phyloP scores from a whole-genome alignment of 2,329 filamentous ascomycete species.

The Fusarium graminum region DNA sequence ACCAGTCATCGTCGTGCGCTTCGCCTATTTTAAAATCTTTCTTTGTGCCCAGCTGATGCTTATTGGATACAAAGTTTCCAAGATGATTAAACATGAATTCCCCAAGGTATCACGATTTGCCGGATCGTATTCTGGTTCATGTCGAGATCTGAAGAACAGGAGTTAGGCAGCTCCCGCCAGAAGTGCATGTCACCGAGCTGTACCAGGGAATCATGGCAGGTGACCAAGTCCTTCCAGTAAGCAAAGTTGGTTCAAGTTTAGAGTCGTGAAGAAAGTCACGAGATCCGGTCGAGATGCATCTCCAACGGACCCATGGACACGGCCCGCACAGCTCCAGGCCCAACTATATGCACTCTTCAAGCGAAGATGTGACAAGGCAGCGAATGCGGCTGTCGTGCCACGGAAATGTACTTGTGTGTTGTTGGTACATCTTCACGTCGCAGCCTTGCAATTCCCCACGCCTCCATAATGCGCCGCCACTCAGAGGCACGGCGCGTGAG shows the following conservation, averaged over 20 bases:
- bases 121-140: conserved; percentile 37
- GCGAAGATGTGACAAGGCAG: conserved; percentile 31
- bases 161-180: conserved; percentile 32
- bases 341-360: conserved; percentile 32
- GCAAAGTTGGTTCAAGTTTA: conserved; percentile 27
- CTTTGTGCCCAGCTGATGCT: neutral
- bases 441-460: conserved; percentile 46
- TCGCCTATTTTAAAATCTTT: conserved; percentile 14
- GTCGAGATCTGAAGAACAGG: conserved; percentile 18
- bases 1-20: conserved; percentile 29
- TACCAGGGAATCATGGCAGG: conserved; percentile 25
- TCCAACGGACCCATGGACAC: conserved; percentile 13
- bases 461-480: conserved; percentile 44
- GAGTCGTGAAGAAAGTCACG: conserved; percentile 47
- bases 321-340: conserved; percentile 35
- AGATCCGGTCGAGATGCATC: conserved; percentile 24
- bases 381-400: conserved; percentile 4
- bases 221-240: conserved; percentile 35
- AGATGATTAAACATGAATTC: conserved; percentile 31
- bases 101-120: conserved; percentile 22
- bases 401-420: conserved; percentile 20
- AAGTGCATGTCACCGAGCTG: conserved; percentile 42
- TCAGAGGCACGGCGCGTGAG: conserved; percentile 41
- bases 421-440: conserved; percentile 43
- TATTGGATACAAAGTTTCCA: conserved; percentile 17